Conservation (phyloP, 2,329 filamentous ascomycete species). For the Fusarium sp. region DNA sequence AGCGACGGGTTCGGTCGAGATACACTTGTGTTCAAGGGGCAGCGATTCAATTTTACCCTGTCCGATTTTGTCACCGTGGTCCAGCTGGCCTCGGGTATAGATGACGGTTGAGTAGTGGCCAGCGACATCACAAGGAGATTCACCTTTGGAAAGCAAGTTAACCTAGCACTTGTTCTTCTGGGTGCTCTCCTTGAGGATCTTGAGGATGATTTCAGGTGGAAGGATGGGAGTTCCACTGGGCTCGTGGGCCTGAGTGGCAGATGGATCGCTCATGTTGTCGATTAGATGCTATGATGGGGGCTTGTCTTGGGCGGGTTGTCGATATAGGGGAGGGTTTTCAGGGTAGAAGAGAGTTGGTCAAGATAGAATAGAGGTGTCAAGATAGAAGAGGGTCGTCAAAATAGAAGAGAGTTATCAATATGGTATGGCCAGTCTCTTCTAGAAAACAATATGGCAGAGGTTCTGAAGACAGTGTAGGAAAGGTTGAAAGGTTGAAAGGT, state of each 20-base stretch:
- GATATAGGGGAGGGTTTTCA: background rate
- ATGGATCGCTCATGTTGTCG: constrained; percentile 1
- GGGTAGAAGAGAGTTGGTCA: too few relatives aligned
- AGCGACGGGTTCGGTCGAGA: constrained; percentile 9
- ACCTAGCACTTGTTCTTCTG: constrained; percentile 12
- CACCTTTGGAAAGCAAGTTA: background rate
- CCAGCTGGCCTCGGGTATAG: constrained; percentile 17
- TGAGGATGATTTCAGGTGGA: constrained; percentile 10
- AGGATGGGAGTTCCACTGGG: background rate
- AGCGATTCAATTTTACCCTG: constrained; percentile 10
- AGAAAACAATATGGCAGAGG: background rate
- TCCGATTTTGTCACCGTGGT: background rate
- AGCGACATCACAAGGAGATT: constrained; percentile 8
- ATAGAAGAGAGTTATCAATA: too few relatives aligned
- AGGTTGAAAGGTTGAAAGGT: background rate
- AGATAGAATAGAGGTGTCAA: too few relatives aligned
- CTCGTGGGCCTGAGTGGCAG: background rate
- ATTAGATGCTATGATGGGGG: background rate
- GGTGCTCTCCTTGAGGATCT: constrained; percentile 7
- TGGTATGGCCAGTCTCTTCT: background rate
- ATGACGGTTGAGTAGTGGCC: constrained; percentile 14
- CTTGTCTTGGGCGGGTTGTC: too few relatives aligned
- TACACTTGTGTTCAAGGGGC: constrained; percentile 17
- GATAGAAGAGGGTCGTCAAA: too few relatives aligned
- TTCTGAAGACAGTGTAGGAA: background rate